phyloP scores from a whole-genome alignment of 164 flowering plant species.

The Houttuynia cordata region DNA sequence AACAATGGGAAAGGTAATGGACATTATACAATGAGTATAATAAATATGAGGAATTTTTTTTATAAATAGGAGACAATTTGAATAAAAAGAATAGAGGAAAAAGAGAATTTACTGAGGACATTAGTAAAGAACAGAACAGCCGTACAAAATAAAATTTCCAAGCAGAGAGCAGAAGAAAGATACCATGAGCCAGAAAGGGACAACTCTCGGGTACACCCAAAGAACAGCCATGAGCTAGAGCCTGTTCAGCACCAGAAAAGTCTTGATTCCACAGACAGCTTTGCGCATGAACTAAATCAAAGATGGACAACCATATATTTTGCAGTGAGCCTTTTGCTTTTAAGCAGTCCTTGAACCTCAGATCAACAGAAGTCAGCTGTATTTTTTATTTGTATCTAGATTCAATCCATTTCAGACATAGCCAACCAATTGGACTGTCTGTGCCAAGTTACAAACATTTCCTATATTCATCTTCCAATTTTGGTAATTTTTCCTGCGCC shows the following conservation, averaged over 20 bases:
- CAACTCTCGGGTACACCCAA: conserved; percentile 41
- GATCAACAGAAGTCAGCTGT: conserved; percentile 20
- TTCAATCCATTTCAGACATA: conserved; percentile 54
- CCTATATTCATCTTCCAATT: conserved; percentile 34
- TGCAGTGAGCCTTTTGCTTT: conserved; percentile 20
- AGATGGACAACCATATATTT: conserved; percentile 51
- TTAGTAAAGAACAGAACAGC: background rate
- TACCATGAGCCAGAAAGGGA: conserved; percentile 72
- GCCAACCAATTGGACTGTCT: conserved; percentile 63
- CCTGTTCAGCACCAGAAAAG: conserved; percentile 50
- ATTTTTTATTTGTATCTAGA: conserved; percentile 23
- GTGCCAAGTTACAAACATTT: conserved; percentile 64
- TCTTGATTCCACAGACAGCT: conserved; percentile 34
- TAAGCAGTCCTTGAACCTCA: conserved; percentile 36
- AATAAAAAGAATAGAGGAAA: background rate
- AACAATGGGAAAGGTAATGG: no score
- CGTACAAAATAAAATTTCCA: background rate
- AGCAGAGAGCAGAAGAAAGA: conserved; percentile 1
- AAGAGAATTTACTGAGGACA: background rate
- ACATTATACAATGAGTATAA: no score
- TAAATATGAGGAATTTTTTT: no score
- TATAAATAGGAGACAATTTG: background rate
- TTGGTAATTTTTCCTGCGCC: conserved; percentile 23
- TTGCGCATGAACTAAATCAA: conserved; percentile 41
- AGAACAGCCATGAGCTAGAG: conserved; percentile 48